Base-by-base conservation (phyloP, 768 basidiomycete genomes). In the Infundibulicybe gibba region DNA sequence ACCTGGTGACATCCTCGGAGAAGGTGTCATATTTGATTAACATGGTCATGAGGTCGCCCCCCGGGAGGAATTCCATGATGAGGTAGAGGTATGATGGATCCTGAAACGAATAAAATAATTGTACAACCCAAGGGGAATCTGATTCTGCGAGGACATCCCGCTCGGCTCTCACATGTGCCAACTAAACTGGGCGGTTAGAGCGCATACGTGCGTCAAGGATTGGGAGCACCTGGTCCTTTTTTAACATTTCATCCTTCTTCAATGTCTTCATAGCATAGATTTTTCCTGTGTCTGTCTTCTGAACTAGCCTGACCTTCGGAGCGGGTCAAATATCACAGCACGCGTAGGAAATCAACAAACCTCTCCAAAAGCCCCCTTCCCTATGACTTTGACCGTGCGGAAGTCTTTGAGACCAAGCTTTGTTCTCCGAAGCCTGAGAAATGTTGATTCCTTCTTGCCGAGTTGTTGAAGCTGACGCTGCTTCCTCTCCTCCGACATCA, bases 1-100 rank as follows among this genome's bases (percentile, higher is more conserved):
- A 98, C 44, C 95, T 80, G 47, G 93, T 93, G 12, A 98, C 95
- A 57, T 98, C 97, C 68, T 98, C 95, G 0, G 90, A 90, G 68
- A 98, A 98, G 0, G 94, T 97, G 63, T 97, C 97, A 68, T 98
- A 97, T 68, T 98, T 97, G 76, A 98, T 97, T 48, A 97, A 76
- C 95, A 98, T 98, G 3, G 94, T 97, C 97, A 99, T 97, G 51
- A 98, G 75, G 63, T 99, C 97, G 30, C 97, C 97, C 40, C 97
- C 97, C 46, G 95, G 94, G 40, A 99, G 75, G 67, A 95, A 99
- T 70, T 98, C 97, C 97, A 98, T 98, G 72, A 98, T 89, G 45
- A 99, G 76, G 70, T 98, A 99, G 19, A 99, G 79, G 56, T 88
- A 92, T 44, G 85, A 72, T 1, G 88, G 71, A 63, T 98, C 97